A percentile compares a stretch with the other conserved stretches of the same genome.
phyloP scores from a whole-genome alignment of 176 grass and related monocot genomes.

The barley (Hordeum vulgare) region DNA sequence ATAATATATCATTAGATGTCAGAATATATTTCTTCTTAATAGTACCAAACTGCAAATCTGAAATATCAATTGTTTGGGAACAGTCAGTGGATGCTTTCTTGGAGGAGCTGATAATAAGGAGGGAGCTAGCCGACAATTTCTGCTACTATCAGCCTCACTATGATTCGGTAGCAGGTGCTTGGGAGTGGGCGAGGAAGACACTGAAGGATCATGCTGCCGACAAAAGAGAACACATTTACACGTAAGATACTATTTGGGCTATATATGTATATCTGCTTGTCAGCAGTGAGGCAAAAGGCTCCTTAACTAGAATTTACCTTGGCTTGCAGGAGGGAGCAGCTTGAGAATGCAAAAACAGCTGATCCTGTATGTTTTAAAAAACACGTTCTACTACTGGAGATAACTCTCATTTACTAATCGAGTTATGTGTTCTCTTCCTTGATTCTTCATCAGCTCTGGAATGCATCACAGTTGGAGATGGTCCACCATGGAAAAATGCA shows the following conservation, averaged over 20 bases:
- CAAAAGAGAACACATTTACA: conserved; percentile 84
- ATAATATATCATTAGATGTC: conserved; percentile 1
- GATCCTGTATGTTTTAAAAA: conserved; percentile 62
- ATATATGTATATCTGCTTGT: not conserved
- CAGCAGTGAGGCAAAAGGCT: not conserved
- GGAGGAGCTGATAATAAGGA: conserved; percentile 90
- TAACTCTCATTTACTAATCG: not conserved
- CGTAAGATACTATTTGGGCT: conserved; percentile 23
- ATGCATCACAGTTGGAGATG: conserved; percentile 97
- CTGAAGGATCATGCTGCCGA: conserved; percentile 65
- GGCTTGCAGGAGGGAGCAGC: conserved; percentile 63
- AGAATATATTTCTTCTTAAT: not conserved
- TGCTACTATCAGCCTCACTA: conserved; percentile 91
- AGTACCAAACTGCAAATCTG: not conserved
- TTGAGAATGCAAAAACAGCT: conserved; percentile 84
- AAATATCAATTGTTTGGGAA: not conserved
- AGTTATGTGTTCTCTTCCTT: not conserved
- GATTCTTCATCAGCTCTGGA: conserved; percentile 68
- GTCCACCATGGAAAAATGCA: conserved; percentile 92
- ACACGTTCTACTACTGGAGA: not conserved
- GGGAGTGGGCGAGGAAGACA: conserved; percentile 90
- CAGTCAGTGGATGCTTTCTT: conserved; percentile 90
- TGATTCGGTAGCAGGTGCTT: conserved; percentile 75
- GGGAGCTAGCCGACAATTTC: conserved; percentile 94
- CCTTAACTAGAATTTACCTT: conserved; percentile 17